phyloP scores from a whole-genome alignment of 2,329 filamentous ascomycete genomes.

The Hymenoscyphus fructigenus region DNA sequence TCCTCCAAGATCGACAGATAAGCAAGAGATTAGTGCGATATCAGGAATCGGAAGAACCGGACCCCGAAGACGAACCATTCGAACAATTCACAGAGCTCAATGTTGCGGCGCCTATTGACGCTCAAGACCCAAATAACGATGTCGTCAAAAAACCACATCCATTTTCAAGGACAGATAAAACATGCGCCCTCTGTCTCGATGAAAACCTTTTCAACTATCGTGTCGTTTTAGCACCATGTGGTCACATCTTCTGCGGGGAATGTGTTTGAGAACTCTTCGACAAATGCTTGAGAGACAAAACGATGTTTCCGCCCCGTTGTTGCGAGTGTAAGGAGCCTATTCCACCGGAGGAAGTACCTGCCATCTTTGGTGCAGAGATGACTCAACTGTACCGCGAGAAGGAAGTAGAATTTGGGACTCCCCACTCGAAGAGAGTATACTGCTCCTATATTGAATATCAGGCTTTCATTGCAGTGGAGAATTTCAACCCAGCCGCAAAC shows the following conservation, averaged over 20 bases:
- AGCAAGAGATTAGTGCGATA: background rate
- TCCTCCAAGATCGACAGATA: background rate
- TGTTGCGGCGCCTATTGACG: background rate
- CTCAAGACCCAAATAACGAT: background rate
- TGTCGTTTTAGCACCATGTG: background rate
- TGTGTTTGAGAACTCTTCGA: background rate
- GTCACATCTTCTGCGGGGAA: background rate
- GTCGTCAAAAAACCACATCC: background rate
- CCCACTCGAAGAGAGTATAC: background rate
- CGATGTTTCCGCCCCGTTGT: background rate
- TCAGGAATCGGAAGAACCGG: background rate
- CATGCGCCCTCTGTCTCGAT: background rate
- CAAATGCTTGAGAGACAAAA: background rate
- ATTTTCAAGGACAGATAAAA: background rate
- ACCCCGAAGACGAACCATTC: background rate
- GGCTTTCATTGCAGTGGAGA: background rate
- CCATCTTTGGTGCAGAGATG: background rate
- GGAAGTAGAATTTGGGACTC: background rate
- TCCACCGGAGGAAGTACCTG: background rate
- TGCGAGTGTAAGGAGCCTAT: background rate
- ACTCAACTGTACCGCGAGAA: background rate
- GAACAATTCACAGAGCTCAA: background rate
- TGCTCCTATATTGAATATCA: background rate
- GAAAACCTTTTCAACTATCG: background rate
- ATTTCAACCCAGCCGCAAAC: slow-evolving; percentile 26